A percentile compares a stretch with the other conserved stretches of the same genome.
These are phyloP conservation scores for Anthostomella pinea DNA, from an alignment of 2,329 filamentous ascomycete genomes.

Conservation along the genomic window DNA sequence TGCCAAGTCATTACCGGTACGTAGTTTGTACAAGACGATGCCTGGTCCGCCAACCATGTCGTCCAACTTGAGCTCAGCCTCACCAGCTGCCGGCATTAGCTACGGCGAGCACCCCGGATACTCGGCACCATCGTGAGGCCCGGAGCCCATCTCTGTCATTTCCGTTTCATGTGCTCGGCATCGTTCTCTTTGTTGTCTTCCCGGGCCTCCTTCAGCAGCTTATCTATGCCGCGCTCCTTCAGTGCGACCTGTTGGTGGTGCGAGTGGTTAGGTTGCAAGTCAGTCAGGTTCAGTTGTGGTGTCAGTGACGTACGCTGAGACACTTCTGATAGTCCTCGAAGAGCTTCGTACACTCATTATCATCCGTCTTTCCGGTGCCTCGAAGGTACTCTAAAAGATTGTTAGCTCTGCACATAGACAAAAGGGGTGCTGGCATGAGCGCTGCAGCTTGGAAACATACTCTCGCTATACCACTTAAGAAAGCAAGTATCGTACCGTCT, in stretches of 20 bases:
- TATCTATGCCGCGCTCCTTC: slow-evolving; percentile 87
- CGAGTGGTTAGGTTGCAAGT: slow-evolving; percentile 1
- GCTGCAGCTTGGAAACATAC: too few relatives aligned
- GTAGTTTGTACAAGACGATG: too few relatives aligned
- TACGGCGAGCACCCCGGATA: slow-evolving; percentile 17
- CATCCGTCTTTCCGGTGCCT: slow-evolving; percentile 74
- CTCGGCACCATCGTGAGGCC: slow-evolving; percentile 16
- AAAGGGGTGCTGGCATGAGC: not conserved
- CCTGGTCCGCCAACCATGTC: too few relatives aligned
- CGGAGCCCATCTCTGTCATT: slow-evolving; percentile 23
- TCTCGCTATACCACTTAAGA: slow-evolving; percentile 99
- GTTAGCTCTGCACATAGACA: not conserved
- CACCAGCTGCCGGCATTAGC: too few relatives aligned
- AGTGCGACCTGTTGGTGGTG: slow-evolving; percentile 67
- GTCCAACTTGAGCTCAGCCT: too few relatives aligned
- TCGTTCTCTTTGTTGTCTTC: slow-evolving; percentile 90
- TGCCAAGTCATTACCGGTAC: too few relatives aligned
- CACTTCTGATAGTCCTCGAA: slow-evolving; percentile 90
- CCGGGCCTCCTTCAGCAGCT: slow-evolving; percentile 85
- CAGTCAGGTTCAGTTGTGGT: not conserved
- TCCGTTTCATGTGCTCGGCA: slow-evolving; percentile 58
- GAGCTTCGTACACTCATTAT: slow-evolving; percentile 74
- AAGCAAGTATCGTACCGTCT: slow-evolving; percentile 97
- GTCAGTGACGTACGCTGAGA: slow-evolving; percentile 60
- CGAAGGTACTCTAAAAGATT: slow-evolving; percentile 73